These are phyloP conservation scores for Lipomyces sp. DNA, from an alignment of 805 yeast genomes.

Conservation along the genomic window DNA sequence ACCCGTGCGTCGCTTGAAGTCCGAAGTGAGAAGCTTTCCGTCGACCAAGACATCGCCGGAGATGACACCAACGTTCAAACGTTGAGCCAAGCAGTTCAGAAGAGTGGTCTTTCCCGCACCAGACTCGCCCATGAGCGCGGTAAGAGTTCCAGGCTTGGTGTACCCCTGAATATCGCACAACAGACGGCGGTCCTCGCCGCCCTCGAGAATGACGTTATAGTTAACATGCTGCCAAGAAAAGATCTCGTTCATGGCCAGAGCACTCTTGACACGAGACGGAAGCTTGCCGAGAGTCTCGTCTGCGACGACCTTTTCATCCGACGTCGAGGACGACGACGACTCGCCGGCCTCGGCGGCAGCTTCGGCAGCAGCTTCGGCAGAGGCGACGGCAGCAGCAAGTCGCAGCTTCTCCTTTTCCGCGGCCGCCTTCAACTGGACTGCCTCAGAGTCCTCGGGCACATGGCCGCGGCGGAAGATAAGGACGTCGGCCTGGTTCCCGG, in stretches of 20 bases:
- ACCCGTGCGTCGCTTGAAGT: slow-evolving; percentile 75
- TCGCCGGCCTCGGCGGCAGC: slow-evolving; percentile 28
- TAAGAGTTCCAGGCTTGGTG: slow-evolving; percentile 76
- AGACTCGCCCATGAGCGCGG: slow-evolving; percentile 82
- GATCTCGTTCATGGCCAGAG: slow-evolving; percentile 32
- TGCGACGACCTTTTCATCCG: slow-evolving; percentile 31
- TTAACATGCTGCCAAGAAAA: slow-evolving; percentile 63
- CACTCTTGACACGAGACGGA: slow-evolving; percentile 13
- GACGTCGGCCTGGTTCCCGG: slow-evolving; percentile 36
- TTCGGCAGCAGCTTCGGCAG: no score
- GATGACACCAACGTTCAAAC: slow-evolving; percentile 66
- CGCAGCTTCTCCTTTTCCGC: slow-evolving; percentile 20
- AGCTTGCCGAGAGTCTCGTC: slow-evolving; percentile 23
- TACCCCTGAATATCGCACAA: slow-evolving; percentile 60
- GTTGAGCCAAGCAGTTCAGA: slow-evolving; percentile 66
- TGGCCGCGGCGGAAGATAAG: slow-evolving; percentile 29
- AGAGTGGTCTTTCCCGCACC: slow-evolving; percentile 86
- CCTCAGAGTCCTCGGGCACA: slow-evolving; percentile 10
- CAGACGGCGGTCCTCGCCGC: slow-evolving; percentile 40
- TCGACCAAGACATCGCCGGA: slow-evolving; percentile 72
- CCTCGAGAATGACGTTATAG: slow-evolving; percentile 50
- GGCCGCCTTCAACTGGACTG: slow-evolving; percentile 8
- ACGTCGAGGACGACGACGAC: slow-evolving; percentile 1
- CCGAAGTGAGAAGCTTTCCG: slow-evolving; percentile 58
- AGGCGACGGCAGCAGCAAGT: background rate